These are phyloP conservation scores for Trametes pubescens DNA, from an alignment of 1,284 basidiomycete species.

Conservation along the genomic window DNA sequence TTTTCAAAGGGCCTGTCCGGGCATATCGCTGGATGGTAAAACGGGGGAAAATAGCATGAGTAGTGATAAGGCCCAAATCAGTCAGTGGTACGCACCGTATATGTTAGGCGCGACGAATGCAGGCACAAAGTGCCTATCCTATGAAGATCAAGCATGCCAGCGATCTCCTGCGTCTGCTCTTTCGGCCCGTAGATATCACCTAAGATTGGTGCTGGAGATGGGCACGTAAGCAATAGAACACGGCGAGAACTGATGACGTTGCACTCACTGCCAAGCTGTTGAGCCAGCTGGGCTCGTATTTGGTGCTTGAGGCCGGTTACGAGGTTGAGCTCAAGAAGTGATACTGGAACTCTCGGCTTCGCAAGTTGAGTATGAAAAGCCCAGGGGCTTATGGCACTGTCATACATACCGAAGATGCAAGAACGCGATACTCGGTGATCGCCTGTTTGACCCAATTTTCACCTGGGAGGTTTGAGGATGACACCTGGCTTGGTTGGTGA, in stretches of 20 bases:
- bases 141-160: conserved; percentile 31
- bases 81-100: conserved; percentile 54
- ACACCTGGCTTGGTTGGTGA: background rate
- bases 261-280: conserved; percentile 54
- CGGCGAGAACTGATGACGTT: background rate
- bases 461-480: background rate
- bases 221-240: conserved; percentile 3
- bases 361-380: no score
- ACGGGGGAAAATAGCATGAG: background rate
- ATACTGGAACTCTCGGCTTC: conserved; percentile 58
- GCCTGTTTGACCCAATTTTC: conserved; percentile 48
- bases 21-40: conserved; percentile 53
- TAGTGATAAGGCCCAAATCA: background rate
- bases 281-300: conserved; percentile 69
- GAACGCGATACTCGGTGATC: conserved; percentile 65
- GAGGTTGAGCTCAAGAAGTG: conserved; percentile 63
- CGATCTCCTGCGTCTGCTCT: conserved; percentile 18
- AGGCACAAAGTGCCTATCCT: conserved; percentile 63
- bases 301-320: conserved; percentile 77
- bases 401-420: conserved; percentile 68
- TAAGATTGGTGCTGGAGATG: conserved; percentile 65
- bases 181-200: conserved; percentile 58
- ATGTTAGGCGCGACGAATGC: conserved; percentile 64
- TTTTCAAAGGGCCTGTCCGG: conserved; percentile 51
- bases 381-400: background rate